Evolutionary conservation across 1,284 basidiomycete genomes (phyloP).

Genomic region (Apiotrichum akiyoshidainum): DNA sequence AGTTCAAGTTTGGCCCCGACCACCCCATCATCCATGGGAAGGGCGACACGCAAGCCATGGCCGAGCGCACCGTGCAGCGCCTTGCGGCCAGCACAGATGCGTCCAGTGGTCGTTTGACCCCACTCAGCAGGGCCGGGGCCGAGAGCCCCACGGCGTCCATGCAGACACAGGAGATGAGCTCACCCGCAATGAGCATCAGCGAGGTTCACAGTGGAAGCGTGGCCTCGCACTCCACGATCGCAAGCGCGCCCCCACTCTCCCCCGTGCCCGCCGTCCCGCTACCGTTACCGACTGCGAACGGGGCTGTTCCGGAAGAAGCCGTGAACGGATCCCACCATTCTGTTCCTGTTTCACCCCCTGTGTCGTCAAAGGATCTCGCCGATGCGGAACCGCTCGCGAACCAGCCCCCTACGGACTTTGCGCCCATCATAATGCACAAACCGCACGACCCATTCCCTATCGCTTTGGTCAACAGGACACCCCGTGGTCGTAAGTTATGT

Average conservation of each 20-base stretch:
- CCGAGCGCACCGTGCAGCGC: conserved; percentile 17
- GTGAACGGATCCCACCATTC: background rate
- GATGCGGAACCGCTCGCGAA: too few relatives aligned
- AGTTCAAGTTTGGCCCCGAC: conserved; percentile 23
- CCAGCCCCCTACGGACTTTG: conserved; percentile 34
- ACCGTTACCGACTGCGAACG: background rate
- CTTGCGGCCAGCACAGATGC: conserved; percentile 1
- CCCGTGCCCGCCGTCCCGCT: too few relatives aligned
- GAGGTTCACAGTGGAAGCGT: background rate
- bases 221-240: background rate
- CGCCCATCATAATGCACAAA: conserved; percentile 56
- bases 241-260: conserved; percentile 2
- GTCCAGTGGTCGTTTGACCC: background rate
- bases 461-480: conserved; percentile 4
- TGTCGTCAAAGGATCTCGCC: too few relatives aligned
- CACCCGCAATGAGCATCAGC: background rate
- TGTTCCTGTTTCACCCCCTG: background rate
- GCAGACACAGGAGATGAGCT: background rate
- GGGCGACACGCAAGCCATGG: conserved; percentile 10
- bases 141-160: background rate
- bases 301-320: background rate
- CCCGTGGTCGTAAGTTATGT: conserved; percentile 58
- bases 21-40: conserved; percentile 13
- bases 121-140: background rate
- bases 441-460: conserved; percentile 59